phyloP scores from a whole-genome alignment of 345 rosid genomes.

The Populus davidiana region DNA sequence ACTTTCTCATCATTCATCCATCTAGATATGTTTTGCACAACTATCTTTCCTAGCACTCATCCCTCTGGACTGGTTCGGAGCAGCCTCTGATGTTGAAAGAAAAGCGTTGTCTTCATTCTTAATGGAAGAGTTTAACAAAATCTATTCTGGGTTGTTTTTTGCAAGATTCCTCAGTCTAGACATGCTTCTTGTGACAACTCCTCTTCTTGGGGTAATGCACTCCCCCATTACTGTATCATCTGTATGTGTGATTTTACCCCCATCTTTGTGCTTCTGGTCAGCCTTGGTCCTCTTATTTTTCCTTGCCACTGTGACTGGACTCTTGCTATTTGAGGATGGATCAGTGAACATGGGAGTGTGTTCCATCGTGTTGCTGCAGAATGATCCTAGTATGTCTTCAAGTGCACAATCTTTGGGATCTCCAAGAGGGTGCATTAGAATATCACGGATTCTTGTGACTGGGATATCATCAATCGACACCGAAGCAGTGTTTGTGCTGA shows the following conservation, averaged over 20 bases:
- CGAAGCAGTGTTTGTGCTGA: conserved; percentile 13
- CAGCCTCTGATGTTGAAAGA: neutral
- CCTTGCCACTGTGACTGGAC: neutral
- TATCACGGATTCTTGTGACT: conserved; percentile 31
- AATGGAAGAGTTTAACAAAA: neutral
- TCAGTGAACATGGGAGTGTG: neutral
- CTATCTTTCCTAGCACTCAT: neutral
- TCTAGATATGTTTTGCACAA: neutral
- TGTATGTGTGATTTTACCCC: neutral
- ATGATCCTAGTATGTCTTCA: conserved; percentile 18
- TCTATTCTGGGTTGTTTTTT: neutral
- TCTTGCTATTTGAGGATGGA: neutral
- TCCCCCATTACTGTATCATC: neutral
- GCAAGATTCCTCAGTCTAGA: conserved; percentile 18
- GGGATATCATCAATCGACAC: conserved; percentile 31
- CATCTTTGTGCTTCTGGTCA: conserved; percentile 4
- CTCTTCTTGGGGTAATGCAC: conserved; percentile 4
- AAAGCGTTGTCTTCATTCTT: neutral
- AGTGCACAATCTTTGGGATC: conserved; percentile 13
- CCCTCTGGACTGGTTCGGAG: neutral
- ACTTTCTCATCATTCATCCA: too few relatives aligned
- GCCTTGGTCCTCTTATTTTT: conserved; percentile 4
- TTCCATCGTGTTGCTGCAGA: neutral
- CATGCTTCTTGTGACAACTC: conserved; percentile 50
- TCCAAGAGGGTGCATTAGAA: conserved; percentile 18